Percentiles rank a stretch among this genome's conserved stretches.
These are phyloP conservation scores for Adenanthera pavonina DNA, from an alignment of 306 rosid genomes.

Conservation along the genomic window DNA sequence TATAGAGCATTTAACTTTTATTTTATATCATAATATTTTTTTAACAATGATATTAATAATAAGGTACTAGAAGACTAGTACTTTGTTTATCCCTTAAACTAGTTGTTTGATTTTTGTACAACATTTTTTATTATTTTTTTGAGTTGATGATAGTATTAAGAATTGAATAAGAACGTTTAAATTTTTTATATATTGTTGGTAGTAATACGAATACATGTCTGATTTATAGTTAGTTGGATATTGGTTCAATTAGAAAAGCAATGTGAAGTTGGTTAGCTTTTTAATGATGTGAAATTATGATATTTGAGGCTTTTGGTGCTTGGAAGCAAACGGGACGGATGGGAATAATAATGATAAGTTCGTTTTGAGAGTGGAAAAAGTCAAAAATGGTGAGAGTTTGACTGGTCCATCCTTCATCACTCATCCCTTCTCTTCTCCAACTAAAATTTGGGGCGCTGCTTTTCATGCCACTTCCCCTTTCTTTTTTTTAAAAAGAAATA, in stretches of 20 bases:
- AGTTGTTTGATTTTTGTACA: background rate
- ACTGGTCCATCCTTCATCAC: slow-evolving; percentile 1
- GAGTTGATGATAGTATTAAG: background rate
- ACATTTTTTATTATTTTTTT: background rate
- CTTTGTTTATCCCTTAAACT: background rate
- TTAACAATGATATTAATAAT: no score
- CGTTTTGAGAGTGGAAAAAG: background rate
- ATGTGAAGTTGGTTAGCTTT: background rate
- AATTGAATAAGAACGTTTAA: background rate
- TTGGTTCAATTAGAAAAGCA: background rate
- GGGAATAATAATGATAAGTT: background rate
- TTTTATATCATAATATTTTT: no score
- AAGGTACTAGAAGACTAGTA: background rate
- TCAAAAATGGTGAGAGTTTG: slow-evolving; percentile 11
- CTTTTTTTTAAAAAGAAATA: background rate
- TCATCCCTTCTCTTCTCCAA: background rate
- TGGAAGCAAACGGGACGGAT: background rate
- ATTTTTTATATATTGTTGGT: no score
- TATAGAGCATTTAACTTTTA: no score
- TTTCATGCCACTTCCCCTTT: background rate
- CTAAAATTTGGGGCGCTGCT: background rate
- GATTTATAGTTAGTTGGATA: background rate
- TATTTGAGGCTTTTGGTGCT: background rate
- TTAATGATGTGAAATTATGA: background rate
- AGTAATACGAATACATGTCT: background rate